A percentile compares a stretch with the other conserved stretches of the same genome.
phyloP scores from a whole-genome alignment of 1,284 basidiomycete genomes.

The Cystobasidium sp. region DNA sequence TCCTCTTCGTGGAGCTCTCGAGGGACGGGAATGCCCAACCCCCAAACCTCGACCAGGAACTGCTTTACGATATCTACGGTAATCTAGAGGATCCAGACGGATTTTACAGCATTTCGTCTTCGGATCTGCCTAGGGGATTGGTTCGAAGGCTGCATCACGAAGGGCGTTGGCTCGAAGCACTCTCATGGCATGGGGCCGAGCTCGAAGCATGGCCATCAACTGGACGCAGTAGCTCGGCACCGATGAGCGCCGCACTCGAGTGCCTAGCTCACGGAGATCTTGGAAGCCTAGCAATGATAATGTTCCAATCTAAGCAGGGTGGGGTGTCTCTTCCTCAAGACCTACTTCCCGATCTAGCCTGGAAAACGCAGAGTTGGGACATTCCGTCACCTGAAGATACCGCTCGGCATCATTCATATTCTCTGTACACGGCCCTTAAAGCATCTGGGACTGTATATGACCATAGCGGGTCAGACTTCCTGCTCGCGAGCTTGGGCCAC shows the following conservation, averaged over 20 bases:
- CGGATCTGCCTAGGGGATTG: slow-evolving; percentile 77
- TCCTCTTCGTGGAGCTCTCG: slow-evolving; percentile 86
- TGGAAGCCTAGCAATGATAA: slow-evolving; percentile 64
- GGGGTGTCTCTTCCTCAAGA: slow-evolving; percentile 46
- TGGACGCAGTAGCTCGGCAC: neutral
- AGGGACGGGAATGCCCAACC: slow-evolving; percentile 59
- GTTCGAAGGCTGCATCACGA: slow-evolving; percentile 89
- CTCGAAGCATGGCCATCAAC: slow-evolving; percentile 62
- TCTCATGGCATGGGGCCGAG: slow-evolving; percentile 83
- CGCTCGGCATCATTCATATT: slow-evolving; percentile 52
- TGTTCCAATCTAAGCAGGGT: slow-evolving; percentile 60
- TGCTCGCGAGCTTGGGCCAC: slow-evolving; percentile 50
- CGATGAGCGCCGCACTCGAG: slow-evolving; percentile 64
- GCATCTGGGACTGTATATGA: slow-evolving; percentile 76
- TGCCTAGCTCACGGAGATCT: slow-evolving; percentile 88
- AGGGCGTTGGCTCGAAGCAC: slow-evolving; percentile 85
- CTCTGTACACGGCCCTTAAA: slow-evolving; percentile 75
- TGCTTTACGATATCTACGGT: slow-evolving; percentile 88
- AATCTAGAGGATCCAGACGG: slow-evolving; percentile 97
- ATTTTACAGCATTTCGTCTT: slow-evolving; percentile 85
- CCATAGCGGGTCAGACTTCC: neutral
- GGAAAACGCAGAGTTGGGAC: slow-evolving; percentile 92
- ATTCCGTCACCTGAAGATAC: slow-evolving; percentile 67
- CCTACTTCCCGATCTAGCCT: slow-evolving; percentile 71
- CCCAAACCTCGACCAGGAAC: slow-evolving; percentile 58